These are phyloP conservation scores for Magnolia sinica DNA, from an alignment of 164 flowering plant genomes.

Conservation along the genomic window DNA sequence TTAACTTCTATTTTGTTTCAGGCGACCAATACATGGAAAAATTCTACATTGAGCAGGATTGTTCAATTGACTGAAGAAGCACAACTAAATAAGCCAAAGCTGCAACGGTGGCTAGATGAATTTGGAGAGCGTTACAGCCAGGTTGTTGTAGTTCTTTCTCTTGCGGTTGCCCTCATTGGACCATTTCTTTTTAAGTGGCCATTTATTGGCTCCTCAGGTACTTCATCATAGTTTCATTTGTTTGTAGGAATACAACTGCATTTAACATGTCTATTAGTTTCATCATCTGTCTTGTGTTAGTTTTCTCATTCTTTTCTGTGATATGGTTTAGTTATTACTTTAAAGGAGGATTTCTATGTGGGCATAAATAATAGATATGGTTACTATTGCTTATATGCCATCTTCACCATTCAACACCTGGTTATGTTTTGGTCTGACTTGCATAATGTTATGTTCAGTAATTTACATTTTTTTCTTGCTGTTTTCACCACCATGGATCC, in stretches of 20 bases:
- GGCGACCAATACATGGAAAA: constrained; percentile 91
- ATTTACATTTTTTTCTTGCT: too few relatives aligned
- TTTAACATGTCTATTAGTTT: background rate
- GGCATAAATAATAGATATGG: background rate
- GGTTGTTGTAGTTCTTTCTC: constrained; percentile 78
- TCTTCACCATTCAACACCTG: too few relatives aligned
- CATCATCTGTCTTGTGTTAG: background rate
- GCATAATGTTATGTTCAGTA: too few relatives aligned
- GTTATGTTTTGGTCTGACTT: too few relatives aligned
- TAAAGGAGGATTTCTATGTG: background rate
- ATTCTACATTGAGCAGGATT: constrained; percentile 81
- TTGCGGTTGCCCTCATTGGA: constrained; percentile 79
- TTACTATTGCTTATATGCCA: too few relatives aligned
- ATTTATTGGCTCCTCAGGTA: constrained; percentile 82
- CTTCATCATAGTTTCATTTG: constrained; percentile 5
- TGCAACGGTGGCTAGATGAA: constrained; percentile 97
- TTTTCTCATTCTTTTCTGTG: too few relatives aligned
- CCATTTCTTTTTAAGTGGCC: constrained; percentile 96
- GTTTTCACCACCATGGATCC: too few relatives aligned
- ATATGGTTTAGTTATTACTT: too few relatives aligned
- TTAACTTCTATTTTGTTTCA: constrained; percentile 21
- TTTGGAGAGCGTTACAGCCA: constrained; percentile 94
- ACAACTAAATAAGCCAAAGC: constrained; percentile 81
- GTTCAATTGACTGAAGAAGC: constrained; percentile 96
- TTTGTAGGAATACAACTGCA: background rate